Percentiles rank a stretch among this genome's conserved stretches.
phyloP scores from a whole-genome alignment of 257 asterid species.

The Solanum habrochaites region DNA sequence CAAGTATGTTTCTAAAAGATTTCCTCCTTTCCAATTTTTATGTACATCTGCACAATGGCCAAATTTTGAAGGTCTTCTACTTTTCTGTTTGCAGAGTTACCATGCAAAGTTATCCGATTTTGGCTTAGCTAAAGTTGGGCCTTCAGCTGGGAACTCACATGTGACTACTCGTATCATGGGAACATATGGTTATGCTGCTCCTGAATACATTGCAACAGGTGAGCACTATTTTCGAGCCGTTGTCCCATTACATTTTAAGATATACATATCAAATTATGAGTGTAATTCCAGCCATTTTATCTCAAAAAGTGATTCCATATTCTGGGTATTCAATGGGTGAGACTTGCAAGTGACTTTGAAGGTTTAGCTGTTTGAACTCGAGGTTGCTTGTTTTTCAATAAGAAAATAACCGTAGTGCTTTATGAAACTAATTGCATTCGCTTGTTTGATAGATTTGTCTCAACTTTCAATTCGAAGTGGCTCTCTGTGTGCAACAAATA shows the following conservation, averaged over 20 bases:
- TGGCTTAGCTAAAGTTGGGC: slow-evolving; percentile 42
- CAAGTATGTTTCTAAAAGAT: neutral
- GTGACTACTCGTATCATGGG: slow-evolving; percentile 49
- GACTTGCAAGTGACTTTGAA: neutral
- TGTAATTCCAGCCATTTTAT: neutral
- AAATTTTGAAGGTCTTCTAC: neutral
- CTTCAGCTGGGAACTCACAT: slow-evolving; percentile 31
- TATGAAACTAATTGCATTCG: neutral
- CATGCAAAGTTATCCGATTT: slow-evolving; percentile 42
- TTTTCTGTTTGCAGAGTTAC: slow-evolving; percentile 18
- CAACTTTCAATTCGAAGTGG: neutral
- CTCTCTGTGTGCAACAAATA: neutral
- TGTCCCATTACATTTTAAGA: neutral
- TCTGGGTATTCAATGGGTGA: neutral
- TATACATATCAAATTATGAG: neutral
- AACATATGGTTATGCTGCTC: slow-evolving; percentile 43
- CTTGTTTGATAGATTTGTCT: neutral
- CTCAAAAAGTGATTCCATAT: neutral
- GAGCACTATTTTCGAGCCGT: neutral
- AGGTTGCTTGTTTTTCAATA: neutral
- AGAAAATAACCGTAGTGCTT: neutral
- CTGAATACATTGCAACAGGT: slow-evolving; percentile 48
- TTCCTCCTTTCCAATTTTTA: neutral
- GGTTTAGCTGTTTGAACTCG: neutral
- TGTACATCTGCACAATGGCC: neutral